Percentiles rank a stretch among this genome's conserved stretches.
Evolutionary conservation across 331 rosid genomes (phyloP).

Genomic region (Acacia pycnantha): DNA sequence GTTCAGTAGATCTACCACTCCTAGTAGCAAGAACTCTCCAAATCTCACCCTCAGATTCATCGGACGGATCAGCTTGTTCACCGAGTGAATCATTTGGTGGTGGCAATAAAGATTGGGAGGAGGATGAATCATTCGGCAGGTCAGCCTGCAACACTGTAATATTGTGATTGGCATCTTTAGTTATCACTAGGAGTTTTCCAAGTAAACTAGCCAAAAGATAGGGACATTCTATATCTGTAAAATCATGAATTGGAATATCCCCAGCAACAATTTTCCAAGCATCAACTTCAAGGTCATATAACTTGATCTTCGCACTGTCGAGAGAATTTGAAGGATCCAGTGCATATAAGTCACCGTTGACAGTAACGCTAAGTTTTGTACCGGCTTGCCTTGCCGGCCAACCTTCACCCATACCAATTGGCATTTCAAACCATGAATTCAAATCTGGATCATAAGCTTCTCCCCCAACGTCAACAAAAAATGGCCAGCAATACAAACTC

Average conservation of each 20-base stretch:
- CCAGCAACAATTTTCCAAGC: constrained; percentile 77
- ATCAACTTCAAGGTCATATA: constrained; percentile 71
- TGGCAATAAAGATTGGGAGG: constrained; percentile 30
- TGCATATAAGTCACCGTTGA: constrained; percentile 68
- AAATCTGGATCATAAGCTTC: constrained; percentile 76
- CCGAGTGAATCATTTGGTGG: constrained; percentile 22
- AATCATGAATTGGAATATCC: constrained; percentile 65
- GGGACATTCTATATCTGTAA: constrained; percentile 71
- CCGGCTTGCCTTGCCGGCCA: constrained; percentile 95
- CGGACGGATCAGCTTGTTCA: constrained; percentile 36
- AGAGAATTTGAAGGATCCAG: constrained; percentile 79
- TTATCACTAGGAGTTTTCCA: constrained; percentile 74
- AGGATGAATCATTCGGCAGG: constrained; percentile 34
- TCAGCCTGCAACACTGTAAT: constrained; percentile 60
- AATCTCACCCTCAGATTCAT: constrained; percentile 41
- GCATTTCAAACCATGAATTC: constrained; percentile 80
- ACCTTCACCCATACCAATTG: constrained; percentile 81
- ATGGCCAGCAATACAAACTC: constrained; percentile 86
- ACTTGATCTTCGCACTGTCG: constrained; percentile 72
- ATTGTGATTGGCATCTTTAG: constrained; percentile 66
- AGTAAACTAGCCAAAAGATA: constrained; percentile 73
- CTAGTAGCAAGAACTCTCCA: constrained; percentile 60
- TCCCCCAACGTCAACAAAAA: constrained; percentile 88
- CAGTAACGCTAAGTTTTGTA: constrained; percentile 64
- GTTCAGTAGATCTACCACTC: constrained; percentile 53